These are phyloP conservation scores for Moricandia moricandioides DNA, from an alignment of 345 rosid genomes.

Conservation along the genomic window DNA sequence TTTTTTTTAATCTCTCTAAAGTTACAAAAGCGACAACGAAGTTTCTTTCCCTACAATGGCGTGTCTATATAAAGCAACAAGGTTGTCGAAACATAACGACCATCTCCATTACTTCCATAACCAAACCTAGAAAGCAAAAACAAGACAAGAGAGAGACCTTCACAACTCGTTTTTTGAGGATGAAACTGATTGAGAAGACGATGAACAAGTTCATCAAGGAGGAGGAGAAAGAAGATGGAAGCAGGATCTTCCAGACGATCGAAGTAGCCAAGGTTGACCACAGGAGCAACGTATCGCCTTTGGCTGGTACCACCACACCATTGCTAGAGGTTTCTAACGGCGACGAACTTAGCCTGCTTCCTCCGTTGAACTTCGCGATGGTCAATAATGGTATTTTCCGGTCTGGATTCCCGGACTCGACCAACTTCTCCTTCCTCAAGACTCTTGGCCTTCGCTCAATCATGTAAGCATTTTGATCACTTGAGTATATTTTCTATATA, in stretches of 20 bases:
- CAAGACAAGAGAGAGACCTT: not conserved
- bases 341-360: slow-evolving; percentile 50
- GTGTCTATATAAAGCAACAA: slow-evolving; percentile 39
- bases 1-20: slow-evolving; percentile 13
- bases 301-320: not conserved
- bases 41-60: slow-evolving; percentile 33
- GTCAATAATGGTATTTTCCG: slow-evolving; percentile 94
- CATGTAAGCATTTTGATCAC: slow-evolving; percentile 55
- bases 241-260: slow-evolving; percentile 39
- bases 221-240: not conserved
- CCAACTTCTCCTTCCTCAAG: slow-evolving; percentile 83
- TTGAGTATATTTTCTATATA: not conserved
- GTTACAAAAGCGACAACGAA: slow-evolving; percentile 32
- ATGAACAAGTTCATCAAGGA: slow-evolving; percentile 18
- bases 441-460: slow-evolving; percentile 90
- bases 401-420: slow-evolving; percentile 90
- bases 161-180: not conserved
- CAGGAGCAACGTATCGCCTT: slow-evolving; percentile 32
- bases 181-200: slow-evolving; percentile 36
- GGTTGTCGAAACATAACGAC: slow-evolving; percentile 34
- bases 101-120: slow-evolving; percentile 25
- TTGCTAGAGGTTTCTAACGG: slow-evolving; percentile 36
- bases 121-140: not conserved
- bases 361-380: slow-evolving; percentile 91
- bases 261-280: slow-evolving; percentile 59